phyloP scores from a whole-genome alignment of 2,329 filamentous ascomycete genomes.

The Hymenoscyphus occultus region DNA sequence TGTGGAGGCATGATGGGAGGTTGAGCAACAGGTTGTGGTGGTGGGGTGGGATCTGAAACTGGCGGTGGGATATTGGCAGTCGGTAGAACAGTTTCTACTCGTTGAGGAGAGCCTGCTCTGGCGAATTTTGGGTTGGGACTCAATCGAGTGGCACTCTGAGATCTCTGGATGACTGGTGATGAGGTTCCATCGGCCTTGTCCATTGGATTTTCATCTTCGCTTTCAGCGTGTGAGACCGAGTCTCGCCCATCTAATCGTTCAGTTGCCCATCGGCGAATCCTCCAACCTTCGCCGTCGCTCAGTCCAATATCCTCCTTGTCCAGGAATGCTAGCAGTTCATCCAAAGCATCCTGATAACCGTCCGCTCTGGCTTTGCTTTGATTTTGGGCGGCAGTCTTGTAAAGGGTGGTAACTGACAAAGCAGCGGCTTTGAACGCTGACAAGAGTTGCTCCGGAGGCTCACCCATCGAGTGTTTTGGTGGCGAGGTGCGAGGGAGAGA shows the following conservation, averaged over 20 bases:
- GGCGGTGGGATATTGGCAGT: slow-evolving; percentile 17
- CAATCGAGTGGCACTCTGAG: slow-evolving; percentile 43
- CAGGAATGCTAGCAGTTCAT: slow-evolving; percentile 82
- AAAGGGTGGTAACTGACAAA: slow-evolving; percentile 90
- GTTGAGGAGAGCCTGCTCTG: slow-evolving; percentile 38
- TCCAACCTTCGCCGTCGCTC: slow-evolving; percentile 72
- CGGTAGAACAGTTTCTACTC: slow-evolving; percentile 39
- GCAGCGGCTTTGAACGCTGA: slow-evolving; percentile 91
- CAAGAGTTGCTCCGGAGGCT: slow-evolving; percentile 65
- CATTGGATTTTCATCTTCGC: slow-evolving; percentile 59
- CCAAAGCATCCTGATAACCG: slow-evolving; percentile 91
- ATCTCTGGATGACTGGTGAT: slow-evolving; percentile 56
- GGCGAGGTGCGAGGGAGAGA: slow-evolving; percentile 52
- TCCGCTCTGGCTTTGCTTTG: slow-evolving; percentile 72
- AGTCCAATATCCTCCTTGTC: slow-evolving; percentile 79
- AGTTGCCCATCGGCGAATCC: slow-evolving; percentile 61
- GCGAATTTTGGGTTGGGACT: slow-evolving; percentile 27
- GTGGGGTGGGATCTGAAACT: slow-evolving; percentile 8
- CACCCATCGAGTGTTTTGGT: slow-evolving; percentile 41
- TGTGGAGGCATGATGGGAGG: slow-evolving; percentile 49
- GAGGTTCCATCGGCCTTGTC: slow-evolving; percentile 60
- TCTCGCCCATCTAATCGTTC: slow-evolving; percentile 66
- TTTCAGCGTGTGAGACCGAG: slow-evolving; percentile 54
- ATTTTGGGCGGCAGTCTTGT: slow-evolving; percentile 82
- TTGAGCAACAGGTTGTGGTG: slow-evolving; percentile 14